Base-by-base conservation (phyloP, 2,329 filamentous ascomycete genomes). In the Amphichorda felina region DNA sequence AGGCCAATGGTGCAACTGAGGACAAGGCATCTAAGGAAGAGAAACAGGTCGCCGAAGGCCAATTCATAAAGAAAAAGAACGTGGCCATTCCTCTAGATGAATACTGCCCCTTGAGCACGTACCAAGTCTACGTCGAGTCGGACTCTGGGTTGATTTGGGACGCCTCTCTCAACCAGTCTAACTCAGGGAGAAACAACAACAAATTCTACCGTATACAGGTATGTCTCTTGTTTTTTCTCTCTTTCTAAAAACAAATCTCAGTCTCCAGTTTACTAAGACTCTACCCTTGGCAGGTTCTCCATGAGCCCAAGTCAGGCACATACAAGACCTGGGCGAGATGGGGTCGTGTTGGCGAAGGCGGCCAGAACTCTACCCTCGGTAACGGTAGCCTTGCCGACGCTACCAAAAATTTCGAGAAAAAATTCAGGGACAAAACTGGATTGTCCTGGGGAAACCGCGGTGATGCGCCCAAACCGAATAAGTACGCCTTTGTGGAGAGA, bases 191-290 rank as follows among this genome's bases (percentile, higher is more conserved):
- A 32, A 91, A 89, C 50, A 82, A 82, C 55, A 89, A 91, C 55
- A 91, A 91, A 45, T 89, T 88, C 53, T 89, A 88, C 49, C 72
- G 75, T 19, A 54, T 87, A 19, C 82, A 89, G 62, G 63, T 83
- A 41, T 10, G 18, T 24, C 15, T 34, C 11, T n/a, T 4, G 9
- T 14, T n/a, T 18, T 13, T 8, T 21, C 15, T 9, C 14, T 37
- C 19, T 27, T 34, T 45, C 14, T 34, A 30, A 18, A 34, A n/a
- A 19, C n/a, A n/a, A n/a, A 15, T 10, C 30, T 17, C 8, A 34
- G 21, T 34, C 21, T 24, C 10, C 6, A 6, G 10, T 24, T 24
- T 24, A 24, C 21, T 10, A 24, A 6, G 21, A 24, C 10, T 6
- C 6, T 25, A 17, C 24, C 31, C n/a, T 8, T 24, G 22, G 6